These are phyloP conservation scores for Mycena latifolia DNA, from an alignment of 768 basidiomycete genomes.

Conservation along the genomic window DNA sequence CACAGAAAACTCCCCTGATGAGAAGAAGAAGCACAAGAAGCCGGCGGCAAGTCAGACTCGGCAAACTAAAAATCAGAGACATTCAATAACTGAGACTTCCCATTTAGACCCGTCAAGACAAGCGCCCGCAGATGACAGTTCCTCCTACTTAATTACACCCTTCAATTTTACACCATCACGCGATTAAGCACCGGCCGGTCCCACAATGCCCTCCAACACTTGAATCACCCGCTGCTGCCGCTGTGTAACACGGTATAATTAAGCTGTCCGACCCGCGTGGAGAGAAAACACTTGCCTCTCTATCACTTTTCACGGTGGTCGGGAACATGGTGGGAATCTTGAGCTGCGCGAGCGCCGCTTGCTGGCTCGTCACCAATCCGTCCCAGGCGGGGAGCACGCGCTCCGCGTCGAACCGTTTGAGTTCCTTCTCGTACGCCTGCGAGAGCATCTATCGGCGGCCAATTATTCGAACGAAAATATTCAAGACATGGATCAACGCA, in stretches of 20 bases:
- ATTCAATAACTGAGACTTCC: too few species aligned
- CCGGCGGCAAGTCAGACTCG: too few species aligned
- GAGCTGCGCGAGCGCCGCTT: constrained; percentile 68
- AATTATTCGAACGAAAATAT: background rate
- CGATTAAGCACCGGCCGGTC: constrained; percentile 12
- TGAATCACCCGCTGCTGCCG: constrained; percentile 79
- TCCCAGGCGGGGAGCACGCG: constrained; percentile 83
- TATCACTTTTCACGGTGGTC: constrained; percentile 59
- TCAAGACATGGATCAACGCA: constrained; percentile 42
- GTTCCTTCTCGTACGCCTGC: constrained; percentile 72
- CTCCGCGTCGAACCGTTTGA: constrained; percentile 77
- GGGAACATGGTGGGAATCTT: constrained; percentile 81
- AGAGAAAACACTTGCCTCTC: constrained; percentile 62
- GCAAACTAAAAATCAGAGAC: too few species aligned
- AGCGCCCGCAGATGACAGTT: too few species aligned
- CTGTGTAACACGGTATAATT: constrained; percentile 47
- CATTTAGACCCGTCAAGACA: too few species aligned
- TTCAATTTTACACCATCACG: too few species aligned
- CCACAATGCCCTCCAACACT: constrained; percentile 70
- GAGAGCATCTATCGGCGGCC: constrained; percentile 66
- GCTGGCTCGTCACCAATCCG: constrained; percentile 77
- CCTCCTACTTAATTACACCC: too few species aligned
- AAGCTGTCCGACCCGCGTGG: background rate
- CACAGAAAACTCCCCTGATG: too few species aligned
- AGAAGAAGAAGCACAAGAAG: too few species aligned